A percentile compares a stretch with the other conserved stretches of the same genome.
These are phyloP conservation scores for Hyphodiscus hymeniophilus DNA, from an alignment of 495 filamentous ascomycete genomes.

Conservation along the genomic window DNA sequence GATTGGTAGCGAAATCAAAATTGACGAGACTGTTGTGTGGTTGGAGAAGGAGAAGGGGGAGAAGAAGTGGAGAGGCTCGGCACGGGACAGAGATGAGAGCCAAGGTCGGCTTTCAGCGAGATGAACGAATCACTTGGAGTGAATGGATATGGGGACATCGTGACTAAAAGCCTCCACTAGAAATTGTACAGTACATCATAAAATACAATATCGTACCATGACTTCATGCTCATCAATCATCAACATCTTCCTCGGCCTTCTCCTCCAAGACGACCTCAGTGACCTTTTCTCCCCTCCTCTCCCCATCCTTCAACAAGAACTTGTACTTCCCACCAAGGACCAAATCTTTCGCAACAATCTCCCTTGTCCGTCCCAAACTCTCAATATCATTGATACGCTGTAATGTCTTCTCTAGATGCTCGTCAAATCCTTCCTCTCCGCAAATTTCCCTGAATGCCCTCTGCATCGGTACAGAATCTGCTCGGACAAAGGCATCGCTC, in stretches of 20 bases:
- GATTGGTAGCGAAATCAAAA: too few relatives aligned
- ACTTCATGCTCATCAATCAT: background rate
- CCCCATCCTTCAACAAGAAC: slow-evolving; percentile 35
- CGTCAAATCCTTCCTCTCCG: slow-evolving; percentile 58
- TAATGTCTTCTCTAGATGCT: slow-evolving; percentile 75
- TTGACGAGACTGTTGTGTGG: too few relatives aligned
- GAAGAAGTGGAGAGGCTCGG: too few relatives aligned
- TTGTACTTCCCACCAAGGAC: slow-evolving; percentile 72
- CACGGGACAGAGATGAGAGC: too few relatives aligned
- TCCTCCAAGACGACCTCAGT: slow-evolving; percentile 12
- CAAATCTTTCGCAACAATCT: slow-evolving; percentile 78
- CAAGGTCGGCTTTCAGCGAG: too few relatives aligned
- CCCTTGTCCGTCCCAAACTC: slow-evolving; percentile 82
- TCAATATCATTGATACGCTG: slow-evolving; percentile 84
- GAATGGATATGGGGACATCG: too few relatives aligned
- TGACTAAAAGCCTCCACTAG: too few relatives aligned
- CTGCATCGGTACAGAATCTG: slow-evolving; percentile 94
- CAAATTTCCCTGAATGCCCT: slow-evolving; percentile 82
- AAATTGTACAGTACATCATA: too few relatives aligned
- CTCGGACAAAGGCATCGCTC: slow-evolving; percentile 76
- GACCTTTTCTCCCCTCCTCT: slow-evolving; percentile 9
- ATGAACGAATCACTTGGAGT: too few relatives aligned
- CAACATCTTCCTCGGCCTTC: slow-evolving; percentile 3
- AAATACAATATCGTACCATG: too few relatives aligned
- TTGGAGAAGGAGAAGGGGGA: too few relatives aligned